These are phyloP conservation scores for Symbiodinium natans DNA, from an alignment of 73 alveolate genomes.

Conservation along the genomic window DNA sequence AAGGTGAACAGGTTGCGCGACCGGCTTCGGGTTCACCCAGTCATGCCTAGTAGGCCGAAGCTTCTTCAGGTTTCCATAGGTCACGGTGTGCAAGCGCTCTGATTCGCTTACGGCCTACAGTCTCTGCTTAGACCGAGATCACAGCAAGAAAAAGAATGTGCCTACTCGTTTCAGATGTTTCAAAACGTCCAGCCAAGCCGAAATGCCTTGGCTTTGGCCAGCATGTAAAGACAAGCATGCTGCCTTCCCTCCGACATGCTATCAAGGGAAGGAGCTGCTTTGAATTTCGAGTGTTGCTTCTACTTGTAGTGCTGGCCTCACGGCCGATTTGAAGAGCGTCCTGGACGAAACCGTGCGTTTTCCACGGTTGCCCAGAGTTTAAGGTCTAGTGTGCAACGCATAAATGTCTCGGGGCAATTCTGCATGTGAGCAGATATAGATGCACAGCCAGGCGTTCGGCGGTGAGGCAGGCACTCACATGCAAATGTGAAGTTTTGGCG, in stretches of 20 bases:
- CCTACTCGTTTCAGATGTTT: background rate
- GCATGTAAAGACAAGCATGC: slow-evolving; percentile 1
- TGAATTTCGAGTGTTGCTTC: background rate
- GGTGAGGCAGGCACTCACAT: background rate
- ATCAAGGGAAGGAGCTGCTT: background rate
- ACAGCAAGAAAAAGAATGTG: too few species aligned
- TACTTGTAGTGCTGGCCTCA: slow-evolving; percentile 8
- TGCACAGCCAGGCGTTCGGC: background rate
- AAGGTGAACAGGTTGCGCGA: too few species aligned
- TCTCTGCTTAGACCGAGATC: too few species aligned
- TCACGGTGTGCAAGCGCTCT: too few species aligned
- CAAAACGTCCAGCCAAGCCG: background rate
- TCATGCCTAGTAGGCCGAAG: too few species aligned
- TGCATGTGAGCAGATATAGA: too few species aligned
- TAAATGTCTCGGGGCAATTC: too few species aligned
- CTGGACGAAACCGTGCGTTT: background rate
- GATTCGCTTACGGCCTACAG: too few species aligned
- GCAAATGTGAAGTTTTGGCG: background rate
- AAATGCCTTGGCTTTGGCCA: background rate
- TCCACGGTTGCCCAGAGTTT: too few species aligned
- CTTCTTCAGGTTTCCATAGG: too few species aligned
- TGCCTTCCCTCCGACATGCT: background rate
- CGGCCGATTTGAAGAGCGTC: background rate
- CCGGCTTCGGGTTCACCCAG: too few species aligned
- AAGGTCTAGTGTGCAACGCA: too few species aligned